These are phyloP conservation scores for Boletus rufocinnamomeus DNA, from an alignment of 768 basidiomycete species.

Conservation along the genomic window DNA sequence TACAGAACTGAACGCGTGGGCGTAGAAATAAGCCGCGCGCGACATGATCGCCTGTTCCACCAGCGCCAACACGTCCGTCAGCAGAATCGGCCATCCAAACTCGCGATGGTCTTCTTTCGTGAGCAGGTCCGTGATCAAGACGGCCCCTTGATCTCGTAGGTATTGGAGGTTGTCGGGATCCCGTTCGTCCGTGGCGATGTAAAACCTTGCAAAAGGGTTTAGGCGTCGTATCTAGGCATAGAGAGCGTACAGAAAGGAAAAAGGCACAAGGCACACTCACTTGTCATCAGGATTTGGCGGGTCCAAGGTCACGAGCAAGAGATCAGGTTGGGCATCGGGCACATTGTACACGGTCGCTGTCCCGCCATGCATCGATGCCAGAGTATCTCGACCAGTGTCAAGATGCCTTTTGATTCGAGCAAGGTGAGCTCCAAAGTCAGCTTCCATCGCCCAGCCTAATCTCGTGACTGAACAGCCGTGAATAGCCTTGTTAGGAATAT, in stretches of 20 bases:
- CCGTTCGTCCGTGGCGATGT: slow-evolving; percentile 47
- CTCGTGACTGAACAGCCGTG: slow-evolving; percentile 25
- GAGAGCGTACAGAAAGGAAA: background rate
- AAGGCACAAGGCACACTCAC: slow-evolving; percentile 9
- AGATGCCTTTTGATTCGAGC: slow-evolving; percentile 33
- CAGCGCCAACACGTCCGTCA: slow-evolving; percentile 45
- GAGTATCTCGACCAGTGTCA: slow-evolving; percentile 16
- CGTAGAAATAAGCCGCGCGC: slow-evolving; percentile 44
- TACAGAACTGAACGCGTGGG: slow-evolving; percentile 41
- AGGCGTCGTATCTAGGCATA: background rate
- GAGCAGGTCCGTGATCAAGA: slow-evolving; percentile 45
- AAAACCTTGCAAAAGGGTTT: slow-evolving; percentile 26
- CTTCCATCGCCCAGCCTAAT: slow-evolving; percentile 39
- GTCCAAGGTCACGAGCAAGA: slow-evolving; percentile 22
- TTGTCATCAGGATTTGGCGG: slow-evolving; percentile 28
- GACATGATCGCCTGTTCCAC: slow-evolving; percentile 44
- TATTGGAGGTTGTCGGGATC: slow-evolving; percentile 33
- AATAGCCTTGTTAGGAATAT: background rate
- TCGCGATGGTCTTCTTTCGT: slow-evolving; percentile 42
- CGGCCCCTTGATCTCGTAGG: slow-evolving; percentile 38
- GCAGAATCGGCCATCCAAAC: slow-evolving; percentile 44
- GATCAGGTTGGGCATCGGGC: slow-evolving; percentile 22
- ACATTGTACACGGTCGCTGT: slow-evolving; percentile 22
- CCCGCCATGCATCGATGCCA: slow-evolving; percentile 26
- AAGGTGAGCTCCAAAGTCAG: slow-evolving; percentile 35